Conservation (phyloP, 73 alveolate species). For the Paramecium bursaria region DNA sequence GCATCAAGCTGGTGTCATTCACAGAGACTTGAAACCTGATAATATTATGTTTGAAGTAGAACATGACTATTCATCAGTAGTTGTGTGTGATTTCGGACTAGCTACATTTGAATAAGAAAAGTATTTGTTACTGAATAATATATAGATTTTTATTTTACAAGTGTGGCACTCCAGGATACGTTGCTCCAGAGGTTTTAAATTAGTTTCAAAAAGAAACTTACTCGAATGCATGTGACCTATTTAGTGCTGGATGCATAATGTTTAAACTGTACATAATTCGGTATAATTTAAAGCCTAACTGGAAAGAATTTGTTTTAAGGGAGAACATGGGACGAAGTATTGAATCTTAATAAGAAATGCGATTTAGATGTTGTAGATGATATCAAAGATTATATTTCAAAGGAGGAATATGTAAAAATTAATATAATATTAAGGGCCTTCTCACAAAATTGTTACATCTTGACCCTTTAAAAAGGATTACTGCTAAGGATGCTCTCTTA, state of each 20-base stretch:
- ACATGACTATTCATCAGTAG: conserved; percentile 16
- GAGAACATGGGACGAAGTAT: conserved; percentile 12
- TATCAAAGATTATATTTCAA: neutral
- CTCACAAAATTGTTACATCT: neutral
- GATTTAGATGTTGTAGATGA: neutral
- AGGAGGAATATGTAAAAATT: neutral
- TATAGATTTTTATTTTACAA: conserved; percentile 40
- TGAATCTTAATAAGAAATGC: conserved; percentile 27
- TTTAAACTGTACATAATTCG: conserved; percentile 20
- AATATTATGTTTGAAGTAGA: conserved; percentile 23
- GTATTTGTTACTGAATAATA: too few relatives aligned
- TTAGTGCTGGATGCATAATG: conserved; percentile 56
- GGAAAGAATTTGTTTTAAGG: conserved; percentile 36
- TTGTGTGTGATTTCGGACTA: conserved; percentile 22
- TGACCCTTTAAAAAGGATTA: conserved; percentile 7
- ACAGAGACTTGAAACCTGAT: conserved; percentile 48
- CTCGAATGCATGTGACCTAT: conserved; percentile 10
- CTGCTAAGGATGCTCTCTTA: conserved; percentile 20
- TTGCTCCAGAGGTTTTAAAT: conserved; percentile 64
- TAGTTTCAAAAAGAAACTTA: neutral
- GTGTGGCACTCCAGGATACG: conserved; percentile 73
- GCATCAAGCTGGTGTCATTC: conserved; percentile 35
- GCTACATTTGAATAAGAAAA: neutral
- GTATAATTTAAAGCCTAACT: conserved; percentile 26
- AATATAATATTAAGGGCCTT: neutral